Evolutionary conservation across 2,329 filamentous ascomycete genomes (phyloP).

Genomic region (Trichoderma sp.): DNA sequence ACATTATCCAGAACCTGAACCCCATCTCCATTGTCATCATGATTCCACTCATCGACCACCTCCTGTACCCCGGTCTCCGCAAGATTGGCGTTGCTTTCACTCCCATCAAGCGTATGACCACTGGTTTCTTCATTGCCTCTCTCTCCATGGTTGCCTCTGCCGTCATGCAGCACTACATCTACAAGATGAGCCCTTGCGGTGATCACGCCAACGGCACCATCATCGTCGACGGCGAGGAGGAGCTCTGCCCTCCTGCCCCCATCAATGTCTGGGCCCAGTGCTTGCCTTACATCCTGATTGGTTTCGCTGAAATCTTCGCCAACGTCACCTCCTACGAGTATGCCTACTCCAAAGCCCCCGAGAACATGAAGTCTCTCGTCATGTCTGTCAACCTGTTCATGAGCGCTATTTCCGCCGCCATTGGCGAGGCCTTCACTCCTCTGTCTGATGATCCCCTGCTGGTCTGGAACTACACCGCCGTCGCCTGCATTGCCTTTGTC

Average conservation of each 20-base stretch:
- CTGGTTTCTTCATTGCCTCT: slow-evolving; percentile 67
- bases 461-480: slow-evolving; percentile 69
- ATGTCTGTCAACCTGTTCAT: slow-evolving; percentile 69
- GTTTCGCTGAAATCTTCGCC: slow-evolving; percentile 55
- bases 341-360: slow-evolving; percentile 75
- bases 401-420: slow-evolving; percentile 67
- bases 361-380: slow-evolving; percentile 80
- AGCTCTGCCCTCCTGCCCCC: slow-evolving; percentile 54
- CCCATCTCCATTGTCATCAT: slow-evolving; percentile 75
- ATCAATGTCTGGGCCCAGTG: slow-evolving; percentile 67
- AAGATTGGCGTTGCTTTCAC: slow-evolving; percentile 66
- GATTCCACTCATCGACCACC: slow-evolving; percentile 69
- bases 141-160: slow-evolving; percentile 61
- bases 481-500: slow-evolving; percentile 62
- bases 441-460: slow-evolving; percentile 65
- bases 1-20: slow-evolving; percentile 74
- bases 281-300: slow-evolving; percentile 53
- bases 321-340: slow-evolving; percentile 68
- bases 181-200: slow-evolving; percentile 63
- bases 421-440: slow-evolving; percentile 68
- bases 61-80: slow-evolving; percentile 69
- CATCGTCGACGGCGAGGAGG: slow-evolving; percentile 30
- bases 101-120: slow-evolving; percentile 73
- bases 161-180: slow-evolving; percentile 64
- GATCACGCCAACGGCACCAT: slow-evolving; percentile 46